These are phyloP conservation scores for Dalbergia cochinchinensis DNA, from an alignment of 306 rosid species.

Conservation along the genomic window DNA sequence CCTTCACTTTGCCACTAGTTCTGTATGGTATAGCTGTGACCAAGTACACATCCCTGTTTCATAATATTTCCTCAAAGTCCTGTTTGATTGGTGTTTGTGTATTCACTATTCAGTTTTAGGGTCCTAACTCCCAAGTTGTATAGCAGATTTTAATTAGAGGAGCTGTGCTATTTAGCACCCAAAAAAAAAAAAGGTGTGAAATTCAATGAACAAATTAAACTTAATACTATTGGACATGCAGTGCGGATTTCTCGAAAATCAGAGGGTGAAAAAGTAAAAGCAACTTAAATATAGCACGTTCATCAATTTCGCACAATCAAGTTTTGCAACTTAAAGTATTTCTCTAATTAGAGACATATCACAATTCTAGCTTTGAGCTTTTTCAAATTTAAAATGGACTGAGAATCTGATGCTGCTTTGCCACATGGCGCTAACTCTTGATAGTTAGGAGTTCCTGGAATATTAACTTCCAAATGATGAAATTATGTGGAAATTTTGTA, in stretches of 20 bases:
- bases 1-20: constrained; percentile 5
- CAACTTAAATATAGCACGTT: no score
- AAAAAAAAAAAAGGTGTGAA: no score
- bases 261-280: no score
- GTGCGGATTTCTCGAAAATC: no score
- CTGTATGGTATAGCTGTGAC: constrained; percentile 7
- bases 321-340: no score
- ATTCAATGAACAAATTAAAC: no score
- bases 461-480: constrained; percentile 26
- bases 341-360: neutral
- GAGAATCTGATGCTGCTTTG: neutral
- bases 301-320: no score
- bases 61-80: neutral
- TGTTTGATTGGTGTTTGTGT: neutral
- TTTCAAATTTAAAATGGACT: neutral
- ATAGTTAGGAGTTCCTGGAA: neutral
- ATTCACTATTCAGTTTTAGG: constrained; percentile 26
- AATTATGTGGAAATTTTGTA: neutral
- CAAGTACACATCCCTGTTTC: neutral
- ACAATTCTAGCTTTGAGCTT: constrained; percentile 1
- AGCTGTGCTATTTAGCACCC: no score
- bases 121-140: neutral
- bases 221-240: no score
- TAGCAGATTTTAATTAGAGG: neutral
- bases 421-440: neutral